Evolutionary conservation across 106 monocot species (phyloP).

Genomic region (Amphibolis antarctica): DNA sequence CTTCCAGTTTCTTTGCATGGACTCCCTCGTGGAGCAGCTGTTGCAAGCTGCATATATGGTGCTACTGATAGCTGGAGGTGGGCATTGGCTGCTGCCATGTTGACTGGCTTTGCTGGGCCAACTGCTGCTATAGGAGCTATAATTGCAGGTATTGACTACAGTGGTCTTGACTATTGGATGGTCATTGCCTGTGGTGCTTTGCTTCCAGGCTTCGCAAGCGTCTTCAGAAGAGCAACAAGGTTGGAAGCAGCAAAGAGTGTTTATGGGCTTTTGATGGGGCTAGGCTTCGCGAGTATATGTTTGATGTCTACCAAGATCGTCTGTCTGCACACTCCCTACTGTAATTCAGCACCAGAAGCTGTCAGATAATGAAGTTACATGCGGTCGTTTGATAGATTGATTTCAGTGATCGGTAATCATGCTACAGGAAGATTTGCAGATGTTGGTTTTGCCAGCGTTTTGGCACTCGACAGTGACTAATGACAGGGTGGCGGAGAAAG

Average conservation of each 20-base stretch:
- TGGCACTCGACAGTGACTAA: no score
- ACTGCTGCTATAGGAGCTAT: slow-evolving; percentile 77
- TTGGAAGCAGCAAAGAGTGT: slow-evolving; percentile 46
- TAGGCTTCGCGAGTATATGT: slow-evolving; percentile 59
- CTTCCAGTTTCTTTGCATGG: slow-evolving; percentile 89
- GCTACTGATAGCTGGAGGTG: slow-evolving; percentile 86
- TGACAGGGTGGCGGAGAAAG: no score
- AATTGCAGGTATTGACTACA: slow-evolving; percentile 72
- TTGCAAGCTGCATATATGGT: slow-evolving; percentile 85
- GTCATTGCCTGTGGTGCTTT: slow-evolving; percentile 76
- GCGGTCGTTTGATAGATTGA: neutral
- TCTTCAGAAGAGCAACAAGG: slow-evolving; percentile 45
- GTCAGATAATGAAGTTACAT: slow-evolving; percentile 39
- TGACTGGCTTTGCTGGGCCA: slow-evolving; percentile 78
- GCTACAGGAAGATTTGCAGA: neutral
- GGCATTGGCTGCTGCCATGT: slow-evolving; percentile 63
- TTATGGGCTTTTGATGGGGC: slow-evolving; percentile 64
- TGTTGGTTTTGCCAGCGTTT: no score
- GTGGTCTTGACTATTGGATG: slow-evolving; percentile 86
- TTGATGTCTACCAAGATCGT: slow-evolving; percentile 84
- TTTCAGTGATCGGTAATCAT: neutral
- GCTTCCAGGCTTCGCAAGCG: slow-evolving; percentile 53
- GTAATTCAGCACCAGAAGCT: slow-evolving; percentile 96
- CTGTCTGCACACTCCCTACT: slow-evolving; percentile 92
- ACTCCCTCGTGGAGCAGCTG: slow-evolving; percentile 89